Base-by-base conservation (phyloP, 1,284 basidiomycete genomes). In the Austropuccinia psidii region DNA sequence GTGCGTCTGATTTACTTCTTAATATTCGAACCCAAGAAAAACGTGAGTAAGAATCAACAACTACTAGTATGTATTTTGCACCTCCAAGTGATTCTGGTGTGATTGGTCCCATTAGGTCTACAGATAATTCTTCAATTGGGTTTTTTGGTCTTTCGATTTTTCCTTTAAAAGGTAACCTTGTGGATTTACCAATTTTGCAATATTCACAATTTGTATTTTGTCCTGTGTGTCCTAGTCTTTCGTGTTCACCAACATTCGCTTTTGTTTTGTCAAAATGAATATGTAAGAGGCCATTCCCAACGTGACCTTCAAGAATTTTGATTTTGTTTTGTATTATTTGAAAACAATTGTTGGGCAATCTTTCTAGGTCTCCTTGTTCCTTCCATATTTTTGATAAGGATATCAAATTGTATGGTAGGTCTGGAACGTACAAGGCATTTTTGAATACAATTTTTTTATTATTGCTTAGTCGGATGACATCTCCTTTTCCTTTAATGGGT, bases 31-130 rank as follows among this genome's bases (percentile, higher is more conserved):
- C n/a, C 67, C 55, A 70, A 27, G 41, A 37, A 27, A 60, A 70
- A 33, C 41, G 29, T 19, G 39, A 60, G 5, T 41, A 54, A 9
- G 39, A 60, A 50, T 70, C 57, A 9, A 69, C 67, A 13, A 70
- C 33, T 9, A 41, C 50, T 7, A 70, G 31, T 47, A 60, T 45
- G 17, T 70, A 70, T 27, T 29, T 31, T 35, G 67, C 24, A 21
- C 67, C 67, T 47, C 67, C 67, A 9, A 70, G 33, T 35, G 67
- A 70, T 9, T 49, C 55, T 37, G 57, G 67, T 21, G 19, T 24
- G 8, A 70, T 70, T 31, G 67, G 67, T 43, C 67, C 67, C 27
- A 70, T 55, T 11, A 70, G 31, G 27, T 70, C 57, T 15, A 55
- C 67, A 19, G 45, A 70, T 33, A 70, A 27, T 27, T 70, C 67